Evolutionary conservation across 345 rosid species (phyloP).

Genomic region (Angophora floribunda): DNA sequence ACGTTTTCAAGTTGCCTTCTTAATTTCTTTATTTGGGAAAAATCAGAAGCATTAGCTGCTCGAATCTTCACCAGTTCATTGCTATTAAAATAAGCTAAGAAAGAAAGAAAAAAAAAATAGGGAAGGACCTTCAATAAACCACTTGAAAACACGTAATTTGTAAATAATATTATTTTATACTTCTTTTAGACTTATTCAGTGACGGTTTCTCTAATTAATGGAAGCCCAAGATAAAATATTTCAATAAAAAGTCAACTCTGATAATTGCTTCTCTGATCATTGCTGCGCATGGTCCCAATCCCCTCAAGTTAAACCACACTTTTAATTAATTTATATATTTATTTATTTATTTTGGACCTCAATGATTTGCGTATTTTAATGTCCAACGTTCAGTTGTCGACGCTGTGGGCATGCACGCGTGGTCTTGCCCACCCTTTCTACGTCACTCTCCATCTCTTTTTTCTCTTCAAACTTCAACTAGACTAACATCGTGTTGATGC

Average conservation of each 20-base stretch:
- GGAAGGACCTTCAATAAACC: background rate
- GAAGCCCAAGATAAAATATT: background rate
- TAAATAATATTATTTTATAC: background rate
- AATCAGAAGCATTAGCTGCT: background rate
- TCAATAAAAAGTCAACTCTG: background rate
- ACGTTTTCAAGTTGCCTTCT: background rate
- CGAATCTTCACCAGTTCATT: background rate
- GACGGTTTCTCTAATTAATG: background rate
- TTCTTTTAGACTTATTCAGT: background rate
- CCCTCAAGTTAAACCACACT: background rate
- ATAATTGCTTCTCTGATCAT: background rate
- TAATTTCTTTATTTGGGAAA: background rate
- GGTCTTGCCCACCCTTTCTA: background rate
- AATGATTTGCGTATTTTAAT: background rate
- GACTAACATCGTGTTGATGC: background rate
- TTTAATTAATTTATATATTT: background rate
- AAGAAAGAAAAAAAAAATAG: background rate
- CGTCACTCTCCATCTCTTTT: background rate
- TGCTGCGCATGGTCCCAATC: background rate
- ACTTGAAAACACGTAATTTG: background rate
- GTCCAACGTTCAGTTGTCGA: background rate
- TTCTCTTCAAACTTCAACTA: background rate
- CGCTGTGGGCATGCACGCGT: background rate
- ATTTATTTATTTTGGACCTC: background rate
- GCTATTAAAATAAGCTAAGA: background rate